Conservation (phyloP, 768 basidiomycete genomes). For the Gyrodon lividus region DNA sequence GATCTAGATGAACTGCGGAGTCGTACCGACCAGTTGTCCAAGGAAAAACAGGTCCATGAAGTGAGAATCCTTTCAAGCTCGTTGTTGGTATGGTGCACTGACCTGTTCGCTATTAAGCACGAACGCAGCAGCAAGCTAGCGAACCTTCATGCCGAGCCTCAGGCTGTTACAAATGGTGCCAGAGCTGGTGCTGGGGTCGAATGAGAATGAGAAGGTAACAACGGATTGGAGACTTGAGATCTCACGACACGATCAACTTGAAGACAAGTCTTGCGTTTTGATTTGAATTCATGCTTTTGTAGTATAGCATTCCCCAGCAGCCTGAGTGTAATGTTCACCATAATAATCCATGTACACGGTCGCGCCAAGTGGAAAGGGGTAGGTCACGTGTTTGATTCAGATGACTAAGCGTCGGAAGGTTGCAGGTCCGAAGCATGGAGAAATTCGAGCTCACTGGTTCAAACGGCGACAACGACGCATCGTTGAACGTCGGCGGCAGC, state of each 20-base stretch:
- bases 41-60: conserved; percentile 20
- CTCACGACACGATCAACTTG: no score
- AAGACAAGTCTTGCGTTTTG: no score
- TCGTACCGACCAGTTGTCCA: conserved; percentile 21
- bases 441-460: conserved; percentile 20
- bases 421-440: conserved; percentile 2
- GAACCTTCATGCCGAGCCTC: conserved; percentile 2
- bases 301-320: no score
- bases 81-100: background rate
- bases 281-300: no score
- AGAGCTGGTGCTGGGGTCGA: background rate
- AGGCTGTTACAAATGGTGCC: background rate
- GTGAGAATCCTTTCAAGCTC: conserved; percentile 10
- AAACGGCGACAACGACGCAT: conserved; percentile 19
- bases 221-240: no score
- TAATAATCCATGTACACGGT: no score
- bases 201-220: background rate
- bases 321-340: no score
- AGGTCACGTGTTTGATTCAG: conserved; percentile 1
- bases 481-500: conserved; percentile 9
- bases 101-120: conserved; percentile 4
- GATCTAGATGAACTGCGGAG: conserved; percentile 18
- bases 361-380: no score
- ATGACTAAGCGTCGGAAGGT: conserved; percentile 28
- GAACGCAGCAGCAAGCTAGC: conserved; percentile 21